Evolutionary conservation across 1,284 basidiomycete genomes (phyloP), one percentile per base, ranked within the genome.

Genomic region (Austroboletus rostrupii): DNA sequence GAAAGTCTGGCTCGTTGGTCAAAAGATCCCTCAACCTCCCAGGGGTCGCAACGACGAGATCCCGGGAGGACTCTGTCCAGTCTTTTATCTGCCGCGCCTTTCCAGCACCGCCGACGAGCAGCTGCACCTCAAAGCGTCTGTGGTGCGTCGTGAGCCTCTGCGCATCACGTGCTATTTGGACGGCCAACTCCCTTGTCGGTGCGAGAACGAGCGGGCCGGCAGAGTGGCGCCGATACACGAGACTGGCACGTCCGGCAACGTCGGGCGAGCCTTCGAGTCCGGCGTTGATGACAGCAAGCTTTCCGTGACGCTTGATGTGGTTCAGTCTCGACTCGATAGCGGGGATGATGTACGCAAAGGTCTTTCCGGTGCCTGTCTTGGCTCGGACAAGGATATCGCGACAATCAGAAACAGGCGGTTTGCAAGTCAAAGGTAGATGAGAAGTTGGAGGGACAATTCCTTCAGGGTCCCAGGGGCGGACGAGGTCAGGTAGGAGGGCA

Each of bases 291-390:
- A 72, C 61, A 1, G 74, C 74, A 26, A 73, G 61, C 44, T 70
- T 64, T 9, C 67, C 74, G 38, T 70, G 62, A 2, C 64, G 65
- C 10, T 78, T 65, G 16, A 88, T 67, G 5, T 74, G 67, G 42
- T 75, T 76, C 9, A 87, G 37, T 12, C 92, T 84, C 1, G 85
- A 76, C 61, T 96, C 90, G 53, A 97, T 79, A 12, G 90, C 90
- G 5, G 93, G 93, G 6, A 97, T 78, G 47, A 97, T 80, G 75
- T 96, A 97, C 1, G 85, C 91, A 32, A 95, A 73, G 0, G 93
- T 97, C 72, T 97, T 97, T 45, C 93, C 93, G 0, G 93, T 95
- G 39, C 94, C 92, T 0, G 94, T 96, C 68, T 87, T 90, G n/a
- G 93, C 91, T 61, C 88, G 84, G 19, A 92, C 89, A 33, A 94